Percentiles rank a stretch among this genome's conserved stretches.
phyloP scores from a whole-genome alignment of 345 rosid genomes.

The Salix arbutifolia region DNA sequence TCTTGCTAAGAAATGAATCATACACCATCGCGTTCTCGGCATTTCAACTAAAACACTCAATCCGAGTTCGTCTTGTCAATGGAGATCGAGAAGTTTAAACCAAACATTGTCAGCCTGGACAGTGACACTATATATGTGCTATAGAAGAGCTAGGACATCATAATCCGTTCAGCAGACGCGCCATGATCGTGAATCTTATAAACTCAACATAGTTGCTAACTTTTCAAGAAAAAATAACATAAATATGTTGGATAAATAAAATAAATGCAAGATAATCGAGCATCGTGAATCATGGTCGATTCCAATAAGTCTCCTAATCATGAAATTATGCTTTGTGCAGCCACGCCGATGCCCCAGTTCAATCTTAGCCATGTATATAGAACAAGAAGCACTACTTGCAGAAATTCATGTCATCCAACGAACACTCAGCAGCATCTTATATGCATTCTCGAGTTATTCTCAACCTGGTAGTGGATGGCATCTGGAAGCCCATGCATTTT shows the following conservation, averaged over 20 bases:
- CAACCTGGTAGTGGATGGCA: not conserved
- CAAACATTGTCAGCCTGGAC: not conserved
- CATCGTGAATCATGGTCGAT: not conserved
- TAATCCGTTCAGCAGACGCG: not conserved
- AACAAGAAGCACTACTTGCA: not conserved
- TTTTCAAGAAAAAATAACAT: not conserved
- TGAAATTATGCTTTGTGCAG: not conserved
- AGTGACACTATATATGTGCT: too few relatives aligned
- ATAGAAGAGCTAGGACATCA: not conserved
- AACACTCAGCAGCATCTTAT: not conserved
- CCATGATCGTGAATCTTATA: not conserved
- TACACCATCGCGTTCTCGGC: not conserved
- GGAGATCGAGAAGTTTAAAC: not conserved
- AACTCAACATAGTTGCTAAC: not conserved
- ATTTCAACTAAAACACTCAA: not conserved
- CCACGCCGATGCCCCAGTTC: not conserved
- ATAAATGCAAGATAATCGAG: not conserved
- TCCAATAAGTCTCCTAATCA: not conserved
- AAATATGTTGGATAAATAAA: not conserved
- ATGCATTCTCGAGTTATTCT: not conserved
- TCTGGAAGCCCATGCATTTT: not conserved
- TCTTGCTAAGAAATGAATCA: not conserved
- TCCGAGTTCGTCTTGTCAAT: not conserved
- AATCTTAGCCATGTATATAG: not conserved
- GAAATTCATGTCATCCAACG: not conserved